phyloP scores from a whole-genome alignment of 1,139 yeast species.

The Saccharomycopsis crataegensis region DNA sequence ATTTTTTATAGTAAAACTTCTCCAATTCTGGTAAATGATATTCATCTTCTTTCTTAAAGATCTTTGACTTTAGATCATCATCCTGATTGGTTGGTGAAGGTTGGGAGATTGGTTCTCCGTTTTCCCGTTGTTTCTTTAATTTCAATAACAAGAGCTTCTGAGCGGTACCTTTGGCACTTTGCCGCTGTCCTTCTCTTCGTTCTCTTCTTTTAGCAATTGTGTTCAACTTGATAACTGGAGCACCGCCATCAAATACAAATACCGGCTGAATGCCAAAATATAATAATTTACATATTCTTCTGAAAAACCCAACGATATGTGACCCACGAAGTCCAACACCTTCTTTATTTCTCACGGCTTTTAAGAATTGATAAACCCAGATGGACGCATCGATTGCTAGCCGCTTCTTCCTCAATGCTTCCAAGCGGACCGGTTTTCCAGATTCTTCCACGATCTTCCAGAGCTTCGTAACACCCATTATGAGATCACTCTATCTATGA shows the following conservation, averaged over 20 bases:
- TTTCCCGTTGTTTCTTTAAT: conserved; percentile 45
- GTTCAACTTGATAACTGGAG: conserved; percentile 73
- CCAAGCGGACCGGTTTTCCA: conserved; percentile 84
- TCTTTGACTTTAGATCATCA: conserved; percentile 18
- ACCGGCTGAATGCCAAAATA: conserved; percentile 88
- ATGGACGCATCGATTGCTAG: conserved; percentile 97
- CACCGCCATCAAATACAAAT: conserved; percentile 97
- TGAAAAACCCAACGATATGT: conserved; percentile 88
- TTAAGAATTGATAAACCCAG: conserved; percentile 95
- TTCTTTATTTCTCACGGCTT: conserved; percentile 83
- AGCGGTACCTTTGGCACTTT: conserved; percentile 68
- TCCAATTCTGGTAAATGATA: conserved; percentile 73
- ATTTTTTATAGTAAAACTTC: conserved; percentile 33
- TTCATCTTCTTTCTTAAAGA: conserved; percentile 54
- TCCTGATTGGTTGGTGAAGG: conserved; percentile 14
- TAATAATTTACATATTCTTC: conserved; percentile 84
- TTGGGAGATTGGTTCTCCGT: conserved; percentile 24
- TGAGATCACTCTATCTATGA: not conserved
- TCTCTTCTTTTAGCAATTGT: conserved; percentile 68
- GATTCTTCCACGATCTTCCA: conserved; percentile 93
- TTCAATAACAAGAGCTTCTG: conserved; percentile 74
- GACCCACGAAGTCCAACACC: conserved; percentile 66
- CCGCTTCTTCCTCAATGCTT: conserved; percentile 63
- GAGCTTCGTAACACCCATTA: conserved; percentile 92
- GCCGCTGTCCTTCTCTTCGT: conserved; percentile 67